Evolutionary conservation across 768 basidiomycete genomes (phyloP).

Genomic region (Lactarius sp.): DNA sequence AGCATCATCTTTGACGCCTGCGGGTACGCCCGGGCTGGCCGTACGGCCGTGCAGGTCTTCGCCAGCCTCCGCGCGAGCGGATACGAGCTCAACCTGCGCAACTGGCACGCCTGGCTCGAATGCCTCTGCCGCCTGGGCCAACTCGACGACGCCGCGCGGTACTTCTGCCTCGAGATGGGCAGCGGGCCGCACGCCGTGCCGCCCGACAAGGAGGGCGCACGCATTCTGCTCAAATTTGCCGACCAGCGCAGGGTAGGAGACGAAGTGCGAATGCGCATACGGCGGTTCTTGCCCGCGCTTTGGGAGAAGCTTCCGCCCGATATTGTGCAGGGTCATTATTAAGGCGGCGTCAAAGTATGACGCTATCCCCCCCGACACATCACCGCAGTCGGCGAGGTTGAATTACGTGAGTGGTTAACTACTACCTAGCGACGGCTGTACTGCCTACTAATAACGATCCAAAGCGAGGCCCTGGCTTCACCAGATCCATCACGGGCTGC

Average conservation of each 20-base stretch:
- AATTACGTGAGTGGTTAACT: conserved; percentile 19
- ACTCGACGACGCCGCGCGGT: conserved; percentile 61
- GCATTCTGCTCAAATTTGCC: conserved; percentile 40
- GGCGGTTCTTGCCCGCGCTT: conserved; percentile 21
- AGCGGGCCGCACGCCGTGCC: conserved; percentile 38
- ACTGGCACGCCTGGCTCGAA: conserved; percentile 83
- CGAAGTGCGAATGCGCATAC: conserved; percentile 21
- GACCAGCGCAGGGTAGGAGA: conserved; percentile 9
- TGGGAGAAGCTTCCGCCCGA: conserved; percentile 20
- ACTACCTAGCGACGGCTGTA: conserved; percentile 29
- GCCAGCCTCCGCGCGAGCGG: conserved; percentile 44
- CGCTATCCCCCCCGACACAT: background rate
- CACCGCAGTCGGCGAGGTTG: background rate
- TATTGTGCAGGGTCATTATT: background rate
- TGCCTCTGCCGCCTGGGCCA: conserved; percentile 71
- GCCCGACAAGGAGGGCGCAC: conserved; percentile 47
- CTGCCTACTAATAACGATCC: conserved; percentile 64
- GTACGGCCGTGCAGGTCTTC: conserved; percentile 52
- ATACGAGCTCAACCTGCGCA: conserved; percentile 54
- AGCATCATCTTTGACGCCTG: conserved; percentile 86
- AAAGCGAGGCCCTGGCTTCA: conserved; percentile 69
- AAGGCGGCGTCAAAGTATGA: background rate
- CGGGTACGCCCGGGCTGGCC: conserved; percentile 51
- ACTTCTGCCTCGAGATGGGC: conserved; percentile 63
- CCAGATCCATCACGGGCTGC: conserved; percentile 56